A percentile compares a stretch with the other conserved stretches of the same genome.
Evolutionary conservation across 441 rosid species (phyloP).

Genomic region (Manihot esculenta): DNA sequence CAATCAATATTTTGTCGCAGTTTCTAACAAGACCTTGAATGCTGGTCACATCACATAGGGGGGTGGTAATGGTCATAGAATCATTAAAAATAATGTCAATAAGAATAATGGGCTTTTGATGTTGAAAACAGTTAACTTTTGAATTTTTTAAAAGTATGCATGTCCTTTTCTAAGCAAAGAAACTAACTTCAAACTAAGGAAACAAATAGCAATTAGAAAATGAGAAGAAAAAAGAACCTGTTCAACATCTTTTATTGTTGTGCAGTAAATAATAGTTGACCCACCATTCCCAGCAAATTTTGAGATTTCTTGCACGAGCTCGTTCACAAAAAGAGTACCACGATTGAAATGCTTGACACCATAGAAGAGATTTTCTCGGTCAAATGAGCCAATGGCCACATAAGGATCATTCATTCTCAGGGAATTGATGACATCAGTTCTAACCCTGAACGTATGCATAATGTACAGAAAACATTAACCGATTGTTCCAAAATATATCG

Average conservation of each 20-base stretch:
- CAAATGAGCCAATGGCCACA: slow-evolving; percentile 50
- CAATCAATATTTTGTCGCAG: background rate
- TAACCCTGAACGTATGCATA: slow-evolving; percentile 36
- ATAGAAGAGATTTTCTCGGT: slow-evolving; percentile 52
- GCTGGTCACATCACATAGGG: too few relatives aligned
- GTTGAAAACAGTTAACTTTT: background rate
- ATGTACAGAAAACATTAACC: background rate
- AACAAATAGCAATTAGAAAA: background rate
- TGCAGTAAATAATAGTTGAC: slow-evolving; percentile 49
- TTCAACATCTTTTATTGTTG: slow-evolving; percentile 47
- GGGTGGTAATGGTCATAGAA: too few relatives aligned
- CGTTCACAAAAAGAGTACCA: slow-evolving; percentile 33
- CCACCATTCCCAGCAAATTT: slow-evolving; percentile 29
- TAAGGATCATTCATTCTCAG: slow-evolving; percentile 46
- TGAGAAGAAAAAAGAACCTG: slow-evolving; percentile 30
- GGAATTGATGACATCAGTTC: slow-evolving; percentile 41
- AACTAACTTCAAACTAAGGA: background rate
- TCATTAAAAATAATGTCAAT: background rate
- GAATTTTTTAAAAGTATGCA: background rate
- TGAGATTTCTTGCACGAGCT: slow-evolving; percentile 47
- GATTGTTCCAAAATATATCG: background rate
- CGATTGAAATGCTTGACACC: slow-evolving; percentile 43
- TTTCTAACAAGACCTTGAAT: background rate
- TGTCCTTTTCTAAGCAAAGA: slow-evolving; percentile 1
- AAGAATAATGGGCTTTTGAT: background rate